Conservation (phyloP, 2,329 filamentous ascomycete species). For the Cordyceps javanica region DNA sequence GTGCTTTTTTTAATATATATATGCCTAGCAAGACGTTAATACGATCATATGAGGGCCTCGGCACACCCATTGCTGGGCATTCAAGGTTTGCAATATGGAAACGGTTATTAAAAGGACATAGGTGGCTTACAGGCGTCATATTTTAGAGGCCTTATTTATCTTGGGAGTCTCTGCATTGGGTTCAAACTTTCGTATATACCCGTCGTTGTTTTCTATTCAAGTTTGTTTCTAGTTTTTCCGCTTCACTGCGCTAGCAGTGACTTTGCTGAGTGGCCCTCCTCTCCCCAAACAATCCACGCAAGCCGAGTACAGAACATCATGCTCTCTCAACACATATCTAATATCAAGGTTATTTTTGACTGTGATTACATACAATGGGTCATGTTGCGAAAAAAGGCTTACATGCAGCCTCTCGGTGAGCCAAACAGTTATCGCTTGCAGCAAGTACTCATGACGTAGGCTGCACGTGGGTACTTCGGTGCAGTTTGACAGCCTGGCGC, state of each 20-base stretch:
- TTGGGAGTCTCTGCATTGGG: background rate
- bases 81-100: background rate
- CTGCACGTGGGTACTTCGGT: background rate
- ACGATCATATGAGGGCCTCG: background rate
- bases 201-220: background rate
- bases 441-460: background rate
- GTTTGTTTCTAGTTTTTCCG: too few species aligned
- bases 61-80: background rate
- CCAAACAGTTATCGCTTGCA: background rate
- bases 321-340: background rate
- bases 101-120: background rate
- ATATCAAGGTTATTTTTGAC: background rate
- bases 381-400: background rate
- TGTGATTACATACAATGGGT: background rate
- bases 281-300: too few species aligned
- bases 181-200: background rate
- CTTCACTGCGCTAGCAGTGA: too few species aligned
- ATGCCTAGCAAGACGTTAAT: background rate
- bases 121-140: constrained; percentile 1
- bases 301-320: too few species aligned
- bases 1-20: background rate
- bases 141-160: background rate
- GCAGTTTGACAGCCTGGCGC: background rate
- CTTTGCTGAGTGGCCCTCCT: too few species aligned
- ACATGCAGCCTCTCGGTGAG: background rate